phyloP scores from a whole-genome alignment of 1,284 basidiomycete species.

The Bjerkandera adusta region DNA sequence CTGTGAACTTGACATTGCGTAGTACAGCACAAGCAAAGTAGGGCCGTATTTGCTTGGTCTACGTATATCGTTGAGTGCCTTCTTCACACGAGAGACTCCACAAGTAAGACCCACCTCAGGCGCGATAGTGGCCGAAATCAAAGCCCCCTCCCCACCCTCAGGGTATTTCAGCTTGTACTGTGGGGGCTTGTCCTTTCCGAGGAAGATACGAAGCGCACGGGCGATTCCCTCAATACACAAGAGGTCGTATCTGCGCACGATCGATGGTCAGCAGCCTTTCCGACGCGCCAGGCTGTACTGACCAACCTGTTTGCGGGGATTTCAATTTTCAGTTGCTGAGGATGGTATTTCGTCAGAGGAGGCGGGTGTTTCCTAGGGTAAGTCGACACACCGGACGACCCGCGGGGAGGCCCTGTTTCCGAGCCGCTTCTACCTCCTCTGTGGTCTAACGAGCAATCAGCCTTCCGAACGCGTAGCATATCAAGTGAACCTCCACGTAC shows the following conservation, averaged over 20 bases:
- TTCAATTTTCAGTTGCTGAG: slow-evolving; percentile 96
- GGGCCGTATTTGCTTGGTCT: slow-evolving; percentile 86
- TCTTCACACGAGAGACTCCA: neutral
- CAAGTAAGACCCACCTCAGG: slow-evolving; percentile 58
- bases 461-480: slow-evolving; percentile 4
- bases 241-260: slow-evolving; percentile 84
- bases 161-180: slow-evolving; percentile 73
- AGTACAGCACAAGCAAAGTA: slow-evolving; percentile 91
- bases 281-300: neutral
- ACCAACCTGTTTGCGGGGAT: slow-evolving; percentile 89
- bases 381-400: slow-evolving; percentile 68
- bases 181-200: slow-evolving; percentile 71
- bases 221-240: slow-evolving; percentile 97
- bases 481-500: slow-evolving; percentile 46
- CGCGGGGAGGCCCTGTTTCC: slow-evolving; percentile 78
- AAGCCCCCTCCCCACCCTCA: slow-evolving; percentile 56
- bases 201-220: slow-evolving; percentile 84
- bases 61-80: slow-evolving; percentile 2
- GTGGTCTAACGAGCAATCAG: slow-evolving; percentile 66
- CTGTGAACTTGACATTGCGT: slow-evolving; percentile 87
- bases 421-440: slow-evolving; percentile 78
- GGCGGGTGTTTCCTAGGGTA: neutral
- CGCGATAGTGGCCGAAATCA: slow-evolving; percentile 68
- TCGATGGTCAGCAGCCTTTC: slow-evolving; percentile 5
- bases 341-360: neutral